Evolutionary conservation across 164 flowering plant species (phyloP).

Genomic region (Magnolia sinica): DNA sequence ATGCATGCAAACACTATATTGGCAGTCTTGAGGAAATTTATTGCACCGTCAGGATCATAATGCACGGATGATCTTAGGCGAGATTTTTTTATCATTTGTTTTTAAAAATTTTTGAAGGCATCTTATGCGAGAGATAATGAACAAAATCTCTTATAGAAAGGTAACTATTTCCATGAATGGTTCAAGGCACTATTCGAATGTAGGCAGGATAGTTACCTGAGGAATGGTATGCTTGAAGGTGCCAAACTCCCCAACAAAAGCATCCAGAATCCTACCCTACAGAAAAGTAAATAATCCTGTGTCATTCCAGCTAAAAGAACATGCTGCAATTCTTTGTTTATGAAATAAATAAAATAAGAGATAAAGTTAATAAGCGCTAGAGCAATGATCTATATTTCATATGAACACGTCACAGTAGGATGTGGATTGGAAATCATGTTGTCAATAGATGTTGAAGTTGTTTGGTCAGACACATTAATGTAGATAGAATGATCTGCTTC

Average conservation of each 20-base stretch:
- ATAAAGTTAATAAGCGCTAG: not conserved
- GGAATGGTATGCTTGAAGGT: conserved; percentile 96
- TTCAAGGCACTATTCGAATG: not conserved
- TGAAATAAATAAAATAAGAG: not conserved
- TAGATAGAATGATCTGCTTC: too few relatives aligned
- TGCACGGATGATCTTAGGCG: too few relatives aligned
- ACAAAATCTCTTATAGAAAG: not conserved
- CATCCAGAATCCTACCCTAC: conserved; percentile 93
- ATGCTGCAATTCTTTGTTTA: not conserved
- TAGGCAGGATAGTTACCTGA: conserved; percentile 47
- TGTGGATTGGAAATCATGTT: too few relatives aligned
- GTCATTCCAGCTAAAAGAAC: not conserved
- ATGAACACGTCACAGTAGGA: not conserved
- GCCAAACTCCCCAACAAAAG: conserved; percentile 96
- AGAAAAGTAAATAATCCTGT: conserved; percentile 1
- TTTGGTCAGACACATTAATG: too few relatives aligned
- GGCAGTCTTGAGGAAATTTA: too few relatives aligned
- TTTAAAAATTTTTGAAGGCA: not conserved
- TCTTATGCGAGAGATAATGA: too few relatives aligned
- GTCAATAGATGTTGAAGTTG: too few relatives aligned
- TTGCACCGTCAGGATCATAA: too few relatives aligned
- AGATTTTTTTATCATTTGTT: not conserved
- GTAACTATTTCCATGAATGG: too few relatives aligned
- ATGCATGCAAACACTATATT: too few relatives aligned
- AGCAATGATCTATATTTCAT: not conserved